Evolutionary conservation across 441 rosid species (phyloP).

Genomic region (Iberis amara): DNA sequence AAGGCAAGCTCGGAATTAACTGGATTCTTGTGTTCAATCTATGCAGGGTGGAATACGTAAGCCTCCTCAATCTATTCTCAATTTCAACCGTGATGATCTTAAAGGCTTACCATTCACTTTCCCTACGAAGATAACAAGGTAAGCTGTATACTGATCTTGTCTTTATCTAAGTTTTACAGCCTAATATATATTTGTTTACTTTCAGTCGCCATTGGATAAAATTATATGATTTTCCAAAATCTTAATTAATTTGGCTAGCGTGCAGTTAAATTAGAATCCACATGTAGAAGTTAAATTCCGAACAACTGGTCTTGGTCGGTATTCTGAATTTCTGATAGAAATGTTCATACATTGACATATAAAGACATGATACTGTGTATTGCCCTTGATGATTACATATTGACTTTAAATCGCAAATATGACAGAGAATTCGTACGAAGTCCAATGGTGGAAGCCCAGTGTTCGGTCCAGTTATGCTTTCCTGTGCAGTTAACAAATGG

Average conservation of each 20-base stretch:
- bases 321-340: neutral
- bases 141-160: constrained; percentile 17
- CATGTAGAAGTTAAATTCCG: neutral
- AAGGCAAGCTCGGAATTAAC: constrained; percentile 17
- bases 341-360: neutral
- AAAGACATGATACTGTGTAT: constrained; percentile 5
- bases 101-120: constrained; percentile 82
- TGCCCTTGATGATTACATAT: constrained; percentile 12
- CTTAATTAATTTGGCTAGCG: too few relatives aligned
- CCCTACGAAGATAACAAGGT: constrained; percentile 68
- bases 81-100: constrained; percentile 72
- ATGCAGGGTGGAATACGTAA: constrained; percentile 81
- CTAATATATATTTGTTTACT: neutral
- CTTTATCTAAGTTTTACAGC: neutral
- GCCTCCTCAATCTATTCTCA: constrained; percentile 67
- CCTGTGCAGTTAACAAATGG: constrained; percentile 89
- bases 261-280: constrained; percentile 3
- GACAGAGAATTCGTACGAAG: constrained; percentile 77
- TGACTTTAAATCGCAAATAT: constrained; percentile 29
- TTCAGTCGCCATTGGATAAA: neutral
- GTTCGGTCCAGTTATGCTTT: constrained; percentile 91
- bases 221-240: neutral
- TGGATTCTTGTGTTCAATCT: constrained; percentile 16
- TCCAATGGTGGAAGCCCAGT: constrained; percentile 93
- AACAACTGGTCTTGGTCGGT: too few relatives aligned